phyloP scores from a whole-genome alignment of 768 basidiomycete species.

The Rhodotorula toruloides region DNA sequence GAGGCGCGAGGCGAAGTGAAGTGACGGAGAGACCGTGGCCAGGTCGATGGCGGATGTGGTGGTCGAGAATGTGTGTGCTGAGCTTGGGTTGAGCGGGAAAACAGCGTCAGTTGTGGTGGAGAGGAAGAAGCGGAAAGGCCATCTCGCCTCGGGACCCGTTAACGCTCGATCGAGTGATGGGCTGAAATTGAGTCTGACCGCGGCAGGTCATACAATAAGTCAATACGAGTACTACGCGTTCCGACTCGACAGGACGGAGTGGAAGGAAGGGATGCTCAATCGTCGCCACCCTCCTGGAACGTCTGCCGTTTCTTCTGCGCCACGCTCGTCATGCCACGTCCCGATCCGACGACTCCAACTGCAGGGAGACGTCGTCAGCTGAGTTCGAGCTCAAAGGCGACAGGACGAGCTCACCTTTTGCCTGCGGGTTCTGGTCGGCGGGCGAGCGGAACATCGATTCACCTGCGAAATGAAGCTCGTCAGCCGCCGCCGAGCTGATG shows the following conservation, averaged over 20 bases:
- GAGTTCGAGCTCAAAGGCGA: conserved; percentile 3
- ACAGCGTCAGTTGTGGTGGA: no score
- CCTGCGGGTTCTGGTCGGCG: conserved; percentile 67
- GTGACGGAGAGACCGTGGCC: no score
- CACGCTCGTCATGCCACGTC: conserved; percentile 79
- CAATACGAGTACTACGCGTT: no score
- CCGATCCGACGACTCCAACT: conserved; percentile 90
- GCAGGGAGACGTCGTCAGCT: conserved; percentile 13
- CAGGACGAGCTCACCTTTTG: conserved; percentile 59
- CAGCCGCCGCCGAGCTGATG: background rate
- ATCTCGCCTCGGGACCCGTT: no score
- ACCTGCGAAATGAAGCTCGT: conserved; percentile 47
- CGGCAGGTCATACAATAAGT: background rate
- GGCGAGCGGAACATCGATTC: conserved; percentile 93
- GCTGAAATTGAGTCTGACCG: background rate
- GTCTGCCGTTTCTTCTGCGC: conserved; percentile 68
- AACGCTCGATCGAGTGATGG: no score
- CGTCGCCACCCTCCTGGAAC: conserved; percentile 55
- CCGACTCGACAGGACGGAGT: no score
- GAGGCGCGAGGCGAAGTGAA: no score
- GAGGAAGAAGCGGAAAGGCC: no score
- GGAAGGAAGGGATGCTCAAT: conserved; percentile 10
- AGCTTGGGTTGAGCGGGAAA: no score
- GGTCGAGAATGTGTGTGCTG: no score
- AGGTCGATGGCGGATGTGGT: no score